Base-by-base conservation (phyloP, 768 basidiomycete genomes). In the Auriculariales sp. region DNA sequence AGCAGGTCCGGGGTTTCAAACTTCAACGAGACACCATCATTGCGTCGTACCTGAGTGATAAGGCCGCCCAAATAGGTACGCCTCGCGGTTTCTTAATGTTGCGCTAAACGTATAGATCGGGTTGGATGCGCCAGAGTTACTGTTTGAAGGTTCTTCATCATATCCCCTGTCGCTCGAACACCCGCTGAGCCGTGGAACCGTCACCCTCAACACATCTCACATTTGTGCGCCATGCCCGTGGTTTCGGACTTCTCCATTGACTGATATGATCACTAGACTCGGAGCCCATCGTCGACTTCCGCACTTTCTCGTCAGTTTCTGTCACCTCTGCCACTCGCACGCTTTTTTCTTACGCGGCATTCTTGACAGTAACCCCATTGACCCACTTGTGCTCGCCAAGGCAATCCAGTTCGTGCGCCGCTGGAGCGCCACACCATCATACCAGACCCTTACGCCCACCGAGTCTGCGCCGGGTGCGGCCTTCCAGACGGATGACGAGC, bases 401-500 rank as follows among this genome's bases (percentile, higher is more conserved):
- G 22, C 22, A 19, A 11, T 44, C 39, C 39, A 44, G 19, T 44
- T 44, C 39, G 39, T 12, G 2, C 39, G 39, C 39, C 22, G 27
- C 22, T 44, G 39, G 39, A 44, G 22, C 22, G 27, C 22, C 39
- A 19, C 7, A 25, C 39, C 39, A 4, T 19, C 39, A 6, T 24
- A 24, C 22, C 39, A 25, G 19, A 25, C 22, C 22, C 39, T 44
- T 12, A 22, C 14, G 22, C 39, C 39, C 19, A 19, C 19, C 6
- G 50, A 51, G 45, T n/a, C 46, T n/a, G 19, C 42, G 31, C 50
- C 50, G 0, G 50, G 50, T 25, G 17, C 50, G 19, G 25, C 15
- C 4, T 27, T 46, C 2, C 44, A 47, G 2, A 51, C 48, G 2
- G 55, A 61, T 52, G 56, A 45, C n/a, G 17, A 51, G 28, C 44